Evolutionary conservation across 208 protist genomes (phyloP).

Genomic region (Trypanosomatidae sp.): DNA sequence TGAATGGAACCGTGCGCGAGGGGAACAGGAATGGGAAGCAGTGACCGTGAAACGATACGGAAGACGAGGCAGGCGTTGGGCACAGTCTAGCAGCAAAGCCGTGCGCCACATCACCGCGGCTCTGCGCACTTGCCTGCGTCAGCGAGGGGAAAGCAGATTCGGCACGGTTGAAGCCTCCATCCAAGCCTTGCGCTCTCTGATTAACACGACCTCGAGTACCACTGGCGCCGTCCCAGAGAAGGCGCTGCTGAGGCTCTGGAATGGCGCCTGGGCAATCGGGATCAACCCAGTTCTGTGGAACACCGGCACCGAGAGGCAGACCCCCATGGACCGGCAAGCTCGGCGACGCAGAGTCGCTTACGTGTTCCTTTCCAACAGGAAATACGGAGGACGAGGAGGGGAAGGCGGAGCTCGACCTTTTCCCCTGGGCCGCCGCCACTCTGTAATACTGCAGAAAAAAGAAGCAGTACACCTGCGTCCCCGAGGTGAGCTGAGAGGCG

Average conservation of each 20-base stretch:
- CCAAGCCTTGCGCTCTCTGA: background rate
- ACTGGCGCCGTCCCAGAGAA: slow-evolving; percentile 16
- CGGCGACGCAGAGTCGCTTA: background rate
- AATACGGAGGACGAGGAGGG: background rate
- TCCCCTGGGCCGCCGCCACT: background rate
- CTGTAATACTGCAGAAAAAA: slow-evolving; percentile 15
- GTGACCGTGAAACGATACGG: background rate
- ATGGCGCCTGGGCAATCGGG: slow-evolving; percentile 14
- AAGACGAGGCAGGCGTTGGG: background rate
- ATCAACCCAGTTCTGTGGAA: slow-evolving; percentile 7
- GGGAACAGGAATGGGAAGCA: background rate
- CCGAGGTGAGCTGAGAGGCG: slow-evolving; percentile 49
- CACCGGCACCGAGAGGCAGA: slow-evolving; percentile 2
- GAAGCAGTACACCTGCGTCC: slow-evolving; percentile 63
- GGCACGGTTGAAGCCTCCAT: background rate
- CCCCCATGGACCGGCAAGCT: background rate
- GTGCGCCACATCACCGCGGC: background rate
- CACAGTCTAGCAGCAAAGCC: background rate
- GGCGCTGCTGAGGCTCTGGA: slow-evolving; percentile 26
- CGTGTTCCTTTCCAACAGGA: background rate
- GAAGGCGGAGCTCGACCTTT: background rate
- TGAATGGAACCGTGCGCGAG: background rate
- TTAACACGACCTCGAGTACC: background rate
- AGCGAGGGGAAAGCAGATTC: background rate
- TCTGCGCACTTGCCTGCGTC: background rate